Evolutionary conservation across 2,329 filamentous ascomycete species (phyloP).

Genomic region (Monosporascus cannonballus): DNA sequence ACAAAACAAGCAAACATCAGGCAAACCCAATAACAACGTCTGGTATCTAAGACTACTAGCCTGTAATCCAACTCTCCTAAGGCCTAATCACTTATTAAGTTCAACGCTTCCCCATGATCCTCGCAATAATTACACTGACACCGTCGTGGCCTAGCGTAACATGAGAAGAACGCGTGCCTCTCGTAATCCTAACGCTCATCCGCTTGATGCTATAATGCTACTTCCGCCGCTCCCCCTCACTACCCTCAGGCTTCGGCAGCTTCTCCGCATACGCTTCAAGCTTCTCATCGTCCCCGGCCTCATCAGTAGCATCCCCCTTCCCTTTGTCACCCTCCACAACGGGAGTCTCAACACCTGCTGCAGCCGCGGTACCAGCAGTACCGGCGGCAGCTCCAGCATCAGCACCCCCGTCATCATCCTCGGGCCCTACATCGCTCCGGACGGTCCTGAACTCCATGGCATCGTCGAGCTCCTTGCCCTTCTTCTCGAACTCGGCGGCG

Average conservation of each 20-base stretch:
- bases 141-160: no score
- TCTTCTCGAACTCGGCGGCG: slow-evolving; percentile 7
- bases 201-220: no score
- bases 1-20: no score
- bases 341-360: neutral
- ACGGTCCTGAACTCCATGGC: slow-evolving; percentile 6
- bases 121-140: no score
- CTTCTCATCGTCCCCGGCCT: slow-evolving; percentile 9
- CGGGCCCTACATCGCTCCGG: slow-evolving; percentile 10
- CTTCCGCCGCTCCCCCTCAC: no score
- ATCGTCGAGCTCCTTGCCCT: slow-evolving; percentile 17
- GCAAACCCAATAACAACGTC: no score
- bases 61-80: no score
- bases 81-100: no score
- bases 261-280: slow-evolving; percentile 23
- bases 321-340: neutral
- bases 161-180: no score
- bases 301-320: slow-evolving; percentile 1
- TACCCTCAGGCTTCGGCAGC: slow-evolving; percentile 20
- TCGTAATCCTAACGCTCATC: no score
- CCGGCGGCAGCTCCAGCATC: neutral
- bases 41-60: no score
- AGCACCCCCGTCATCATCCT: slow-evolving; percentile 4
- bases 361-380: neutral
- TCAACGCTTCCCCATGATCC: no score